phyloP scores from a whole-genome alignment of 192 early-diverging fungal species.

The Dispira simplex region DNA sequence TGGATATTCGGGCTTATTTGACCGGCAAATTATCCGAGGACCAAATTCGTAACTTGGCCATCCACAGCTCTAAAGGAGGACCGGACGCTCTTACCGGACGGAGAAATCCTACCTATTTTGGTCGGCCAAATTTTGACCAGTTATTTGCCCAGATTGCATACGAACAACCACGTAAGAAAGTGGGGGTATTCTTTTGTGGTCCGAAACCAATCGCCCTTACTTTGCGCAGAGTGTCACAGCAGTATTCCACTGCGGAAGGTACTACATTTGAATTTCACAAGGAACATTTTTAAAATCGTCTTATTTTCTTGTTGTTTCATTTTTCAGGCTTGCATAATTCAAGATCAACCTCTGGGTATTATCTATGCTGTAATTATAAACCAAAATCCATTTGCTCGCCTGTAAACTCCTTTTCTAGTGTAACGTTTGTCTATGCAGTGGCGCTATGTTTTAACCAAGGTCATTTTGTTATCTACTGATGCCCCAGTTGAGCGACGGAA shows the following conservation, averaged over 20 bases:
- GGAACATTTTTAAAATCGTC: conserved; percentile 38
- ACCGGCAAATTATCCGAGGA: conserved; percentile 48
- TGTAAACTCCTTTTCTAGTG: no score
- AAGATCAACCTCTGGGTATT: no score
- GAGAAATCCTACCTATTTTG: conserved; percentile 24
- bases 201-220: conserved; percentile 33
- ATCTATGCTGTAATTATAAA: no score
- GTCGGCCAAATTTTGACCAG: conserved; percentile 30
- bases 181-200: conserved; percentile 68
- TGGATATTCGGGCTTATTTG: conserved; percentile 51
- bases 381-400: no score
- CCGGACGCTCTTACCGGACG: conserved; percentile 32
- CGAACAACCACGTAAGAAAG: conserved; percentile 35
- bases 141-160: conserved; percentile 26
- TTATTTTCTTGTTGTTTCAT: background rate
- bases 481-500: no score
- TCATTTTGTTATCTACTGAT: no score
- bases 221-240: conserved; percentile 17
- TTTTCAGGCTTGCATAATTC: no score
- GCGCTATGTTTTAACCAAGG: no score
- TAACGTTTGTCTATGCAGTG: no score
- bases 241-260: conserved; percentile 3
- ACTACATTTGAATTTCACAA: conserved; percentile 48
- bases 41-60: conserved; percentile 41
- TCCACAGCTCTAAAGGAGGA: conserved; percentile 31